Evolutionary conservation across 176 grass and related monocot genomes (phyloP).

Genomic region (Avena atlantica): DNA sequence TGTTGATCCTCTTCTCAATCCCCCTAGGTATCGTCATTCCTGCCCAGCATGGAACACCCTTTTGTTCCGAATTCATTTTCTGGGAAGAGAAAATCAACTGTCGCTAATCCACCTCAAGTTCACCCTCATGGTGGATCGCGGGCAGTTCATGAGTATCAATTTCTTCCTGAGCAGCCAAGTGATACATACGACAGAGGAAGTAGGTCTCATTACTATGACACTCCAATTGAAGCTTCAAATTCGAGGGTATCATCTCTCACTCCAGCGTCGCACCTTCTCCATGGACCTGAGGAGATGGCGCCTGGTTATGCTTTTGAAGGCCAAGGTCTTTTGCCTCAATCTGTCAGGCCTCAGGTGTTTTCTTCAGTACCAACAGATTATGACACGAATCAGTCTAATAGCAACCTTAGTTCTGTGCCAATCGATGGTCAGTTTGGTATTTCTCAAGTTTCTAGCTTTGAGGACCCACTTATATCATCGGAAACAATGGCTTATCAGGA

Average conservation of each 20-base stretch:
- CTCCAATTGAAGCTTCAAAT: slow-evolving; percentile 63
- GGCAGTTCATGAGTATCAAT: slow-evolving; percentile 89
- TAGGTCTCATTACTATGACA: slow-evolving; percentile 70
- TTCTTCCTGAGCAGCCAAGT: slow-evolving; percentile 91
- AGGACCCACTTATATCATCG: slow-evolving; percentile 72
- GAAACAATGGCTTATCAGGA: slow-evolving; percentile 71
- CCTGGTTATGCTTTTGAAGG: slow-evolving; percentile 85
- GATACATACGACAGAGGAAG: slow-evolving; percentile 68
- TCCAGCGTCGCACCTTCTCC: slow-evolving; percentile 63
- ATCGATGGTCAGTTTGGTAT: slow-evolving; percentile 67
- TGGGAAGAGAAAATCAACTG: slow-evolving; percentile 68
- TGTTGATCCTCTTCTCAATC: slow-evolving; percentile 27
- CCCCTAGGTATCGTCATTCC: slow-evolving; percentile 70
- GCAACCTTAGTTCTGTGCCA: slow-evolving; percentile 59
- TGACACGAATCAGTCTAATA: slow-evolving; percentile 57
- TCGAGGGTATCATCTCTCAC: slow-evolving; percentile 47
- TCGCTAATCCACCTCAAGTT: slow-evolving; percentile 58
- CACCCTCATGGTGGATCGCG: slow-evolving; percentile 58
- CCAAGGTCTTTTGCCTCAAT: slow-evolving; percentile 70
- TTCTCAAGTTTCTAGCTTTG: slow-evolving; percentile 61
- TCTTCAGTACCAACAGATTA: slow-evolving; percentile 65
- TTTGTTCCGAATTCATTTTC: slow-evolving; percentile 54
- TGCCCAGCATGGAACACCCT: slow-evolving; percentile 76
- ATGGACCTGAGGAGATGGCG: slow-evolving; percentile 52
- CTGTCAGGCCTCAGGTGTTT: slow-evolving; percentile 62